phyloP scores from a whole-genome alignment of 108 stramenopile species.

The Aurantiochytrium sp. region DNA sequence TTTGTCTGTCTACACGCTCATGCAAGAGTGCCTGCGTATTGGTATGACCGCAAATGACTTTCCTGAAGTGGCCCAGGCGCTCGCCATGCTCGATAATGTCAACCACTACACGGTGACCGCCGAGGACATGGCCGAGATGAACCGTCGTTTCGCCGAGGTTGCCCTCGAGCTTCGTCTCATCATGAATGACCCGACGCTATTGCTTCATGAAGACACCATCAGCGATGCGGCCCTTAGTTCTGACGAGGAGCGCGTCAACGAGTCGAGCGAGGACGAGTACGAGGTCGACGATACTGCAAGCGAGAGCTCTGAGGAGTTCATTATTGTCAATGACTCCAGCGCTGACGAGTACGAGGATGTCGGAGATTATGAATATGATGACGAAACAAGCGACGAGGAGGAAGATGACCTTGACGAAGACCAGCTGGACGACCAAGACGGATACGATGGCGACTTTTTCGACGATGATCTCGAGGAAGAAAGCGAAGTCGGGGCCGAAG shows the following conservation, averaged over 20 bases:
- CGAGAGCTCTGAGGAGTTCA: background rate
- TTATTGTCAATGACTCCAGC: background rate
- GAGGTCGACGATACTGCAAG: background rate
- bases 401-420: background rate
- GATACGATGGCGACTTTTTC: background rate
- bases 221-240: background rate
- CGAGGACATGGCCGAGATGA: background rate
- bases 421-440: background rate
- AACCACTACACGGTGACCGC: background rate
- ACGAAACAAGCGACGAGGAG: background rate
- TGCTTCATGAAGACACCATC: background rate
- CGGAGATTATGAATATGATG: background rate
- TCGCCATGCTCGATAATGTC: background rate
- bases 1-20: background rate
- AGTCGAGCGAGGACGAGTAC: background rate
- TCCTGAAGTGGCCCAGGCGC: background rate
- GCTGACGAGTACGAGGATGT: no score
- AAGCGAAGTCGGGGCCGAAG: no score
- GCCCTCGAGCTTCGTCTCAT: no score
- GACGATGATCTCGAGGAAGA: no score
- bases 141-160: no score
- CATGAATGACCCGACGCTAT: no score
- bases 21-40: background rate
- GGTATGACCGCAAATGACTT: background rate
- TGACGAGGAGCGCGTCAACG: background rate